These are phyloP conservation scores for Rhynchospora breviuscula DNA, from an alignment of 176 grass and related monocot species.

Conservation along the genomic window DNA sequence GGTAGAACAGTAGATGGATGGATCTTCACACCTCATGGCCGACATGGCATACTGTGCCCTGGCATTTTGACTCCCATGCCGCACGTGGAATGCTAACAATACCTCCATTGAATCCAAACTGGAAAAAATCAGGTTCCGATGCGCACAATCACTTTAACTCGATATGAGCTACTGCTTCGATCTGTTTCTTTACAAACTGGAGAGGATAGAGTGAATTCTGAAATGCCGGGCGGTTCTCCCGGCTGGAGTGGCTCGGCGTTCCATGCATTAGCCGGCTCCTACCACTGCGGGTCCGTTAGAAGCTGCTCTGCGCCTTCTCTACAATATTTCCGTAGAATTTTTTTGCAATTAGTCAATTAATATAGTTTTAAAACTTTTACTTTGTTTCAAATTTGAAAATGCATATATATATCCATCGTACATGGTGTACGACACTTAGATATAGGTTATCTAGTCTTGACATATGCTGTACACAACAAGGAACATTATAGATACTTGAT, in stretches of 20 bases:
- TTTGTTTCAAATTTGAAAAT: background rate
- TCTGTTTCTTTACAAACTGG: background rate
- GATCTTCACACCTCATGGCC: background rate
- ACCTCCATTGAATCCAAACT: background rate
- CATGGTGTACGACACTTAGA: background rate
- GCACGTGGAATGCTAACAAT: background rate
- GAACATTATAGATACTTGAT: background rate
- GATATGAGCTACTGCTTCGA: no score
- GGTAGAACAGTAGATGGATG: background rate
- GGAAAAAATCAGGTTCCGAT: background rate
- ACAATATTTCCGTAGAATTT: background rate
- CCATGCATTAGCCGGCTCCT: slow-evolving; percentile 9
- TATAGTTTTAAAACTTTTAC: no score
- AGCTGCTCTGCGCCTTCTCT: background rate
- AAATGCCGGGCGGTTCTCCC: slow-evolving; percentile 17
- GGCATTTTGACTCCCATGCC: slow-evolving; percentile 18
- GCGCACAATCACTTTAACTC: background rate
- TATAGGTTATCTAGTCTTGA: background rate
- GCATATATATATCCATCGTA: background rate
- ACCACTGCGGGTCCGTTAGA: background rate
- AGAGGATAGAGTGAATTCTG: background rate
- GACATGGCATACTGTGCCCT: slow-evolving; percentile 16
- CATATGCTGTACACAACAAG: background rate
- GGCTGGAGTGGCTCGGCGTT: slow-evolving; percentile 10
- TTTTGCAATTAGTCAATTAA: background rate